Evolutionary conservation across 768 basidiomycete genomes (phyloP), one percentile per base, ranked within the genome.

Genomic region (Kwoniella dejecticola): DNA sequence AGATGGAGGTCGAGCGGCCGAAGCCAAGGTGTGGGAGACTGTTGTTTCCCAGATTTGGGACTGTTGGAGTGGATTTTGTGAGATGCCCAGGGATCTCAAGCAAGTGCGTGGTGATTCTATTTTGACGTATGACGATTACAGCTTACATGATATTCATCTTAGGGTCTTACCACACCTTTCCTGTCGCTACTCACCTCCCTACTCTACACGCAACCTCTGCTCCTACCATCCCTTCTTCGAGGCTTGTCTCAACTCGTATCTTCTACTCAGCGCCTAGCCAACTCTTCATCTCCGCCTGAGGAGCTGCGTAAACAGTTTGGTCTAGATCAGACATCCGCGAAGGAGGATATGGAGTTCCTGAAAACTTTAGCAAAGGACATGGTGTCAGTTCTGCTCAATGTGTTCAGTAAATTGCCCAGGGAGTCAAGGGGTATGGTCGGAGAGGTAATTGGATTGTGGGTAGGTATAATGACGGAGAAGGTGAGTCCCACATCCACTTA

Each of bases 1-100:
- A 65, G 81, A 82, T 6, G 88, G 67, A 0, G 84, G 83, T 52
- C 69, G 77, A 61, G 68, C 58, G 4, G 87, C 89, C 0, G 93
- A 98, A 78, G 89, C 89, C 13, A 99, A 98, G 79, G 87, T 98
- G 36, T 99, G 92, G 91, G 89, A 86, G 66, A 92, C 95, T 11
- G 84, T 98, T 45, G 87, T 97, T 23, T 87, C 88, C 10, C 96
- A 99, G 78, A 86, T 95, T 19, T 99, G 96, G 96, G 83, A 86
- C 24, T 90, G 94, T 24, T 84, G 98, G 40, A 86, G 86, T 5
- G 92, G 93, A 1, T 99, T 98, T 80, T 95, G 92, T 77, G 86
- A 88, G 75, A 86, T 86, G 24, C 83, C 89, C 12, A 71, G 82
- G n/a, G 90, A 97, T 77, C 80, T 96, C 40, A 81, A 84, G 67